A percentile compares a stretch with the other conserved stretches of the same genome.
These are phyloP conservation scores for Thecaphora frezii DNA, from an alignment of 1,284 basidiomycete genomes.

Conservation along the genomic window DNA sequence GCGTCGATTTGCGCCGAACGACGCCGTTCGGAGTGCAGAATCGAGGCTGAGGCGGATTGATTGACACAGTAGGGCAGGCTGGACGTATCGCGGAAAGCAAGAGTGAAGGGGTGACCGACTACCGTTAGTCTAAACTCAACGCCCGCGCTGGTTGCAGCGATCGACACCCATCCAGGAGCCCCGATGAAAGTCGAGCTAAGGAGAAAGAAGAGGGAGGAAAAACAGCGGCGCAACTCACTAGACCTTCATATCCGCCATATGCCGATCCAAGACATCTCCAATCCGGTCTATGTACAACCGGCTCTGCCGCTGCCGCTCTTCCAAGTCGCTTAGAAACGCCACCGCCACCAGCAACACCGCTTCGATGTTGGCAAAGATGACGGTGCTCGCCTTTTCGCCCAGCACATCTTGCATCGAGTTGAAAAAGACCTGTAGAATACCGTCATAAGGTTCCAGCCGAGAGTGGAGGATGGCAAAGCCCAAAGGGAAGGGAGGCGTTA, in stretches of 20 bases:
- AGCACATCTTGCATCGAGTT: conserved; percentile 71
- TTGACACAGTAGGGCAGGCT: conserved; percentile 85
- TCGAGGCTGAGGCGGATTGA: conserved; percentile 76
- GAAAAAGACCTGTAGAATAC: conserved; percentile 68
- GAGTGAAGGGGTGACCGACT: not conserved
- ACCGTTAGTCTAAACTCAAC: too few species aligned
- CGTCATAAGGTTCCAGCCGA: not conserved
- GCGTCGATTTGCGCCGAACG: conserved; percentile 69
- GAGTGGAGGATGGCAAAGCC: not conserved
- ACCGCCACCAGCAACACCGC: conserved; percentile 61
- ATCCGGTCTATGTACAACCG: conserved; percentile 85
- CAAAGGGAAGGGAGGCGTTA: too few species aligned
- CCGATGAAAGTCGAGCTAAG: too few species aligned
- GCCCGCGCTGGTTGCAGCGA: not conserved
- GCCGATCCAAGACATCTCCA: conserved; percentile 76
- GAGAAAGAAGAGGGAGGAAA: not conserved
- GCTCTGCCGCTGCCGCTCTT: conserved; percentile 85
- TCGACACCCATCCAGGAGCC: not conserved
- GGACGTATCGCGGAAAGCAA: not conserved
- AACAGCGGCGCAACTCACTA: conserved; percentile 63
- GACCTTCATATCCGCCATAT: conserved; percentile 75
- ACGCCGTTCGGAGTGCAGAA: conserved; percentile 74
- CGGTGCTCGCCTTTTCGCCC: conserved; percentile 75
- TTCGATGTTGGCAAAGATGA: conserved; percentile 90
- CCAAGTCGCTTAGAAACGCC: conserved; percentile 66